Evolutionary conservation across 495 filamentous ascomycete genomes (phyloP).

Genomic region (Achaetomiella virescens): DNA sequence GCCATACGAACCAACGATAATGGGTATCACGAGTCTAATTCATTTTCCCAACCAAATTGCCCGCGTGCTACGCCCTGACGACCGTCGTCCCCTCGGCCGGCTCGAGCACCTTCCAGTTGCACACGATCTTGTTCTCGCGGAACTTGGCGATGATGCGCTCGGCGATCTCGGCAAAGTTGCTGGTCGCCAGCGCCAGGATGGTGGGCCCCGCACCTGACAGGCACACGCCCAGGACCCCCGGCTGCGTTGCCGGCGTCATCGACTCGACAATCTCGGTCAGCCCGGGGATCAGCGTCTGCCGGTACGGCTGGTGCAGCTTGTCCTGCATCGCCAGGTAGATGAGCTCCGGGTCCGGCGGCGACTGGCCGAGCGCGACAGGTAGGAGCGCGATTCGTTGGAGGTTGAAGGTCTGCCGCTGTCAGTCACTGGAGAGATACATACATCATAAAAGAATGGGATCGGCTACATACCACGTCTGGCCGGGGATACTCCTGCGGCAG

Average conservation of each 20-base stretch:
- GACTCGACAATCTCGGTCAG: conserved; percentile 82
- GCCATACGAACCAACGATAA: neutral
- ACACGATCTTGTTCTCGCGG: conserved; percentile 54
- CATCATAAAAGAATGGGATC: neutral
- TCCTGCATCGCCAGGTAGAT: conserved; percentile 98
- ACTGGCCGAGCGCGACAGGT: conserved; percentile 75
- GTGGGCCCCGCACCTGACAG: conserved; percentile 91
- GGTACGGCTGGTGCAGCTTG: conserved; percentile 92
- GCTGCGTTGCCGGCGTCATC: conserved; percentile 76
- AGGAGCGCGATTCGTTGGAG: conserved; percentile 85
- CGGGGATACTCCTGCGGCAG: conserved; percentile 70
- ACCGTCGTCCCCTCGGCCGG: conserved; percentile 80
- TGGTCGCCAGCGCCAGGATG: conserved; percentile 84
- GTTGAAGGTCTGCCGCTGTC: conserved; percentile 67
- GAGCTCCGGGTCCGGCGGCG: conserved; percentile 83
- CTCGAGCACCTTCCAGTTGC: conserved; percentile 80
- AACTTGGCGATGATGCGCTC: conserved; percentile 65
- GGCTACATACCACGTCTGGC: conserved; percentile 61
- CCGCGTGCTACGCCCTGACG: conserved; percentile 17
- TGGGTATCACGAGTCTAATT: conserved; percentile 17
- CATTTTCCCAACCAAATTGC: neutral
- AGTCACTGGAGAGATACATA: neutral
- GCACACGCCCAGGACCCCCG: conserved; percentile 86
- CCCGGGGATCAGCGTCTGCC: conserved; percentile 80
- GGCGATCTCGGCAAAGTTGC: conserved; percentile 80